These are phyloP conservation scores for Myriosclerotinia duriaeana DNA, from an alignment of 2,329 filamentous ascomycete genomes.

Conservation along the genomic window DNA sequence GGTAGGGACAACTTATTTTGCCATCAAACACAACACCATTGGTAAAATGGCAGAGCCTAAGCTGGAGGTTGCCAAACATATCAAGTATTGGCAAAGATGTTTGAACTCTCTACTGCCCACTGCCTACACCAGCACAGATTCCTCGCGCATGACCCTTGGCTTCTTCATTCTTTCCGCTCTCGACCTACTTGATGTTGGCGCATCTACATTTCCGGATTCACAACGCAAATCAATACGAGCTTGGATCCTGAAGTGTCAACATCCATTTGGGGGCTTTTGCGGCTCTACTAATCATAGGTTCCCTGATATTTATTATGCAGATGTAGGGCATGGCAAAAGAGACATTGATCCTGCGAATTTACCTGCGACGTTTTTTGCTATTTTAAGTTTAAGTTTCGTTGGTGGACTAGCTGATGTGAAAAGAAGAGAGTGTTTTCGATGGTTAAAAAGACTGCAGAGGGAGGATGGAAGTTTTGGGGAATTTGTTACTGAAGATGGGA, in stretches of 20 bases:
- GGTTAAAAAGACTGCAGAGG: conserved; percentile 76
- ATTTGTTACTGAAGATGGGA: conserved; percentile 57
- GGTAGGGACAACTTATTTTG: not conserved
- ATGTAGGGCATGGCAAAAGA: conserved; percentile 48
- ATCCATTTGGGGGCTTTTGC: conserved; percentile 83
- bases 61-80: conserved; percentile 65
- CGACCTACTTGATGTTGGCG: conserved; percentile 68
- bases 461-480: conserved; percentile 90
- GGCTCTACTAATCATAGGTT: conserved; percentile 70
- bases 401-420: conserved; percentile 62
- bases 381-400: conserved; percentile 69
- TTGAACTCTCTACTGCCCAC: conserved; percentile 77
- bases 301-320: conserved; percentile 40
- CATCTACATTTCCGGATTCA: conserved; percentile 55
- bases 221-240: conserved; percentile 52
- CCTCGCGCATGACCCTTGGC: conserved; percentile 82
- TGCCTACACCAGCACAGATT: conserved; percentile 84
- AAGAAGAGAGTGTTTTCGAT: conserved; percentile 64
- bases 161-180: conserved; percentile 87
- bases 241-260: conserved; percentile 87
- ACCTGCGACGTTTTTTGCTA: conserved; percentile 84
- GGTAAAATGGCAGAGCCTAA: conserved; percentile 38
- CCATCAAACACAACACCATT: not conserved
- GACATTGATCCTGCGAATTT: conserved; percentile 77
- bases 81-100: conserved; percentile 92